phyloP scores from a whole-genome alignment of 129 eudicot genomes.

The Erigeron canadensis region DNA sequence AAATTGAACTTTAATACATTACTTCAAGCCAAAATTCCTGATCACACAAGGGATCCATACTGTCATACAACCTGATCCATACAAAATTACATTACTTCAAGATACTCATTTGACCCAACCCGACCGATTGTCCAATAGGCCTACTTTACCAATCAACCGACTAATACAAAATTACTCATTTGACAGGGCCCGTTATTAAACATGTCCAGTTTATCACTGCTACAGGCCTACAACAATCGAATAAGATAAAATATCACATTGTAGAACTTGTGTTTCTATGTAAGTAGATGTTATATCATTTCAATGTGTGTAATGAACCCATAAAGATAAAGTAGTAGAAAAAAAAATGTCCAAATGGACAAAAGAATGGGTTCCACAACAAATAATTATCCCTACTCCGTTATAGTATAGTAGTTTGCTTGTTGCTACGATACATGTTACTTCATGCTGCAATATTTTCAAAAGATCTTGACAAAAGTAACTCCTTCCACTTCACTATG shows the following conservation, averaged over 20 bases:
- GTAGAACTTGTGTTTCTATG: background rate
- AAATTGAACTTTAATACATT: too few relatives aligned
- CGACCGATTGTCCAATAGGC: background rate
- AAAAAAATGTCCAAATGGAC: too few relatives aligned
- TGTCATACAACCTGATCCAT: too few relatives aligned
- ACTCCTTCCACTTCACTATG: conserved; percentile 52
- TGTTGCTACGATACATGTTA: conserved; percentile 8
- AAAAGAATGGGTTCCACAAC: too few relatives aligned
- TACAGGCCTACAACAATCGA: background rate
- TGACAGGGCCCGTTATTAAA: background rate
- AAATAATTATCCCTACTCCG: too few relatives aligned
- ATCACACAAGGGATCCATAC: too few relatives aligned
- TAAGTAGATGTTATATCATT: background rate
- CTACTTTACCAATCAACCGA: background rate
- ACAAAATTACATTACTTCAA: too few relatives aligned
- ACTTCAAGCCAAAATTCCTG: too few relatives aligned
- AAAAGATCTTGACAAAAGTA: conserved; percentile 47
- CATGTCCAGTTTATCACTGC: background rate
- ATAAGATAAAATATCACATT: background rate
- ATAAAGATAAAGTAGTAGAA: background rate
- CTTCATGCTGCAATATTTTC: conserved; percentile 27
- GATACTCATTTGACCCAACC: too few relatives aligned
- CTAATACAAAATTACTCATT: background rate
- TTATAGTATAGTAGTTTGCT: background rate
- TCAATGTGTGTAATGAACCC: background rate